A percentile compares a stretch with the other conserved stretches of the same genome.
phyloP scores from a whole-genome alignment of 768 basidiomycete genomes.

The Panellus pusillus region DNA sequence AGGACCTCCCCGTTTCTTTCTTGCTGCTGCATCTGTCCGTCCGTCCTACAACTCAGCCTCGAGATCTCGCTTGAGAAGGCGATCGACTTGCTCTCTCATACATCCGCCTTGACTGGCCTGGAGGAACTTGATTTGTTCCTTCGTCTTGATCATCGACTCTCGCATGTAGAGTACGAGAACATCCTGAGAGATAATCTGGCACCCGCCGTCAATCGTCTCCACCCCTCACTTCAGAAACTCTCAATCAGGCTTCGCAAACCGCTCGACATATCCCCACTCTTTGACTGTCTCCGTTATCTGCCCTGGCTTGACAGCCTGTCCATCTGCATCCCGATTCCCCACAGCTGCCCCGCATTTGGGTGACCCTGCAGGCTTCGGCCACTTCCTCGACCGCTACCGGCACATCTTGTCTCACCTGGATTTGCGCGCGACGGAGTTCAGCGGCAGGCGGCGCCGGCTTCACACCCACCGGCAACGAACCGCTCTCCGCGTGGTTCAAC shows the following conservation, averaged over 20 bases:
- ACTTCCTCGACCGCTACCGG: constrained; percentile 38
- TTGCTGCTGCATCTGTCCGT: constrained; percentile 35
- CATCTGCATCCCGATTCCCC: constrained; percentile 43
- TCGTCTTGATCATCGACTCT: constrained; percentile 36
- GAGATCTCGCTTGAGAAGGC: constrained; percentile 45
- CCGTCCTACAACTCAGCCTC: constrained; percentile 41
- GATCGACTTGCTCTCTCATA: constrained; percentile 32
- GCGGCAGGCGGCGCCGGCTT: constrained; percentile 34
- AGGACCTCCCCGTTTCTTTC: constrained; percentile 33
- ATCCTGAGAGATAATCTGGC: constrained; percentile 40
- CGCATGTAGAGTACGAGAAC: constrained; percentile 25
- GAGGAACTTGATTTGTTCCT: constrained; percentile 45
- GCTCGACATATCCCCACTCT: constrained; percentile 43
- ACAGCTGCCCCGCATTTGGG: constrained; percentile 43
- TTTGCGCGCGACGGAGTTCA: constrained; percentile 44
- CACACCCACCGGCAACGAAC: constrained; percentile 25
- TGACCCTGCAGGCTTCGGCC: constrained; percentile 34
- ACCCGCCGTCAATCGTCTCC: constrained; percentile 37
- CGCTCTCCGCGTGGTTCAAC: constrained; percentile 39
- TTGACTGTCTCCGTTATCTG: constrained; percentile 33
- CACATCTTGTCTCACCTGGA: constrained; percentile 36
- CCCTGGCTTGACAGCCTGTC: constrained; percentile 36
- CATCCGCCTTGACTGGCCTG: constrained; percentile 31
- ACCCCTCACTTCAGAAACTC: constrained; percentile 37
- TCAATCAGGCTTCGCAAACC: constrained; percentile 45